Percentiles rank a stretch among this genome's conserved stretches.
These are phyloP conservation scores for Actinidia arguta DNA, from an alignment of 179 eudicot genomes.

Conservation along the genomic window DNA sequence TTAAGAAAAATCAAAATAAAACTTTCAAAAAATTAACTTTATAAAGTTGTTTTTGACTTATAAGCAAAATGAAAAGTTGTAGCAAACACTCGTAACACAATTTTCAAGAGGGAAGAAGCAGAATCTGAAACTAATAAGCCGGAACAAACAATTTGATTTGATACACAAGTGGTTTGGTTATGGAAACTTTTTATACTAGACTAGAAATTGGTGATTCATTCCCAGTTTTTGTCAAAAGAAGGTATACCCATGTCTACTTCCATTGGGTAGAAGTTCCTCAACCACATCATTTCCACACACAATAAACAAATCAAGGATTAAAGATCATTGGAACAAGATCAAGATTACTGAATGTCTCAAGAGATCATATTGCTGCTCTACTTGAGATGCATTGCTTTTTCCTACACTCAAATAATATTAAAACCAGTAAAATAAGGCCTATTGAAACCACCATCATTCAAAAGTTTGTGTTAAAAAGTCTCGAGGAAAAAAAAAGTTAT, in stretches of 20 bases:
- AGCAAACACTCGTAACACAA: too few relatives aligned
- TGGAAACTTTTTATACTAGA: neutral
- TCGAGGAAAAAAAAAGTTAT: neutral
- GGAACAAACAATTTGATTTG: too few relatives aligned
- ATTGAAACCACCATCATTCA: neutral
- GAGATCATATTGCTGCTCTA: neutral
- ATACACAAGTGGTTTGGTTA: too few relatives aligned
- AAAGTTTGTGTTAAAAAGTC: neutral
- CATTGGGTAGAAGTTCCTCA: conserved; percentile 3
- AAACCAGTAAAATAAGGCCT: neutral
- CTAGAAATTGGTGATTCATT: neutral
- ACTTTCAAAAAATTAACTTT: too few relatives aligned
- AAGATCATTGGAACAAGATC: neutral
- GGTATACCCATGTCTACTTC: neutral
- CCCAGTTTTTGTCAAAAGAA: neutral
- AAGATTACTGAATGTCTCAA: neutral
- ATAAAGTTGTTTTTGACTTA: too few relatives aligned
- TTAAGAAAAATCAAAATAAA: too few relatives aligned
- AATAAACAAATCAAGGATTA: neutral
- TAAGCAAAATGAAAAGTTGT: too few relatives aligned
- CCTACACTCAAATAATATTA: neutral
- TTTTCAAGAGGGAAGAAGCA: too few relatives aligned
- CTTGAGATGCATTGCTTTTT: neutral
- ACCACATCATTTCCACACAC: neutral
- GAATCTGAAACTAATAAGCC: too few relatives aligned